Percentiles rank a stretch among this genome's conserved stretches.
These are phyloP conservation scores for Alloteropsis semialata DNA, from an alignment of 176 grass and related monocot species.

Conservation along the genomic window DNA sequence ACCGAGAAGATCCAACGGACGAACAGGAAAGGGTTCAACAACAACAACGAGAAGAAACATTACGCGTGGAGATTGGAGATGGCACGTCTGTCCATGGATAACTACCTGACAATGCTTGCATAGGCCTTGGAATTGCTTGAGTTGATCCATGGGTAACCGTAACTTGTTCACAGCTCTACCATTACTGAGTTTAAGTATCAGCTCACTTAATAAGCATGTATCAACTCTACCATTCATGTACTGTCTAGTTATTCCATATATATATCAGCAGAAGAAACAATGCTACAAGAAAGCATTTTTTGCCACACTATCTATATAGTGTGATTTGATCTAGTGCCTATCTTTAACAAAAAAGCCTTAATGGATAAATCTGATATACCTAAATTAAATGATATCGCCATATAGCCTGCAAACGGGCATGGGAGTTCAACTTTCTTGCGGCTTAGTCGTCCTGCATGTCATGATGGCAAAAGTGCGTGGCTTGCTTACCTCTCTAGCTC, in stretches of 20 bases:
- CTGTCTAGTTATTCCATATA: no score
- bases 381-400: neutral
- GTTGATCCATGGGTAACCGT: neutral
- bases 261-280: neutral
- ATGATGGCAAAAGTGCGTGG: slow-evolving; percentile 27
- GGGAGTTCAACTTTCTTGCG: slow-evolving; percentile 6
- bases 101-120: neutral
- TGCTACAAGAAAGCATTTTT: no score
- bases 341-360: neutral
- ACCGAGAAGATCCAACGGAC: neutral
- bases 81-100: neutral
- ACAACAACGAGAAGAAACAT: neutral
- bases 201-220: neutral
- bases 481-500: slow-evolving; percentile 3
- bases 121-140: neutral
- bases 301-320: neutral
- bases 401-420: neutral
- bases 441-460: neutral
- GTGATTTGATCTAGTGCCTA: neutral
- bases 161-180: neutral
- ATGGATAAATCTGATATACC: neutral
- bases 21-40: no score
- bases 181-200: neutral
- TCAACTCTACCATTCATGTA: no score
- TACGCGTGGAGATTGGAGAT: neutral